phyloP scores from a whole-genome alignment of 2,329 filamentous ascomycete genomes.

The Phaeosphaeria sp. region DNA sequence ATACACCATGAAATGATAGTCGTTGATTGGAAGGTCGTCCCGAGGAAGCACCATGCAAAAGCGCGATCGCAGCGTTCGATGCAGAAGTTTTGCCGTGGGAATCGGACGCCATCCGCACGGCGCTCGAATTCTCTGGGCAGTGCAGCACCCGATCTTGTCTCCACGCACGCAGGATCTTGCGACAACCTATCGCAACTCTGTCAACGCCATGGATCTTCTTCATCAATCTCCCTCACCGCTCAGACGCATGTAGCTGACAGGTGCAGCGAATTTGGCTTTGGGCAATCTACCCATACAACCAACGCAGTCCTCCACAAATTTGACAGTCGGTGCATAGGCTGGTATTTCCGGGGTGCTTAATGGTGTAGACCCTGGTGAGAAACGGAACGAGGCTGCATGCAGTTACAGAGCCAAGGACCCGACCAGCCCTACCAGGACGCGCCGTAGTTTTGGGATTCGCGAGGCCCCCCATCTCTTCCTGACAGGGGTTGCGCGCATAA shows the following conservation, averaged over 20 bases:
- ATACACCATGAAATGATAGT: no score
- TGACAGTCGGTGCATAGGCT: not conserved
- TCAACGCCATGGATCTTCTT: no score
- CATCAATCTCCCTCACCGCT: no score
- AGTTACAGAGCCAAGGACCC: not conserved
- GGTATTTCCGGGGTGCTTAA: not conserved
- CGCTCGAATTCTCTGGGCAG: no score
- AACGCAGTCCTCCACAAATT: not conserved
- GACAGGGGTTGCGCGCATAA: slow-evolving; percentile 1
- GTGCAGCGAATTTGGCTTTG: not conserved
- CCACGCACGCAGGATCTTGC: not conserved
- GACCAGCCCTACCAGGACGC: not conserved
- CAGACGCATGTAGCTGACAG: no score
- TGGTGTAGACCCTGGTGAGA: not conserved
- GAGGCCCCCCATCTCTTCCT: not conserved
- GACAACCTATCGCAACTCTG: not conserved
- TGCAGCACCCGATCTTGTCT: not conserved
- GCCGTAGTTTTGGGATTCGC: not conserved
- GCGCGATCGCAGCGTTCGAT: no score
- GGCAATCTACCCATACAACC: not conserved
- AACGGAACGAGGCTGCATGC: not conserved
- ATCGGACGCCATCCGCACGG: no score
- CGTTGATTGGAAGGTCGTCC: no score
- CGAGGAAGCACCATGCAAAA: no score
- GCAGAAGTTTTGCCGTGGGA: no score